Percentiles rank a stretch among this genome's conserved stretches.
Evolutionary conservation across 306 rosid species (phyloP).

Genomic region (Pterocarpus santalinus): DNA sequence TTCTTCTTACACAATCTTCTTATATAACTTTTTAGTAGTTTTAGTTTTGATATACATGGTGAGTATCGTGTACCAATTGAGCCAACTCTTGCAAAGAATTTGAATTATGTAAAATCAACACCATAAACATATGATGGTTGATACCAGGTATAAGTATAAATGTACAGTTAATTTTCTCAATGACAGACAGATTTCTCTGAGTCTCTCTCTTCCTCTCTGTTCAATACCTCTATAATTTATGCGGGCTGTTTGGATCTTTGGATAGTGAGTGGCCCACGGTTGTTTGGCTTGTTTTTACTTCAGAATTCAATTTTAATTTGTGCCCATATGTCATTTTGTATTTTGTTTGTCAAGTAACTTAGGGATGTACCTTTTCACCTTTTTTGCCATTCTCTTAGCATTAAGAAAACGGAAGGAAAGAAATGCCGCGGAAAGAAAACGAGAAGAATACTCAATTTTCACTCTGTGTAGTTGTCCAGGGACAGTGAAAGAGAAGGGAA

Average conservation of each 20-base stretch:
- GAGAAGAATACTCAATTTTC: too few relatives aligned
- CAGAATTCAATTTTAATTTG: neutral
- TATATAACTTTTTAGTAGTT: neutral
- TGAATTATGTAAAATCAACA: constrained; percentile 6
- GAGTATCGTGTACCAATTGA: neutral
- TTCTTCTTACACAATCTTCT: constrained; percentile 5
- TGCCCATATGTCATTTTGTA: neutral
- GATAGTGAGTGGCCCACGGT: neutral
- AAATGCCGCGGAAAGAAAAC: too few relatives aligned
- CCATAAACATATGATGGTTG: too few relatives aligned
- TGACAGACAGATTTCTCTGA: neutral
- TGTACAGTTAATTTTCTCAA: neutral
- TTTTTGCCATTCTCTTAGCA: neutral
- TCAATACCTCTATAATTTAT: neutral
- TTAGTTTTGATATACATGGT: neutral
- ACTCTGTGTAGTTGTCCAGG: too few relatives aligned
- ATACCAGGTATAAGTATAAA: neutral
- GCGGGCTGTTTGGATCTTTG: neutral
- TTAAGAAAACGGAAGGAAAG: too few relatives aligned
- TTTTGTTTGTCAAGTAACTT: neutral
- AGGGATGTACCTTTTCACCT: neutral
- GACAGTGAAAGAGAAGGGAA: too few relatives aligned
- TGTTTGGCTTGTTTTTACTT: neutral
- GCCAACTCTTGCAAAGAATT: neutral
- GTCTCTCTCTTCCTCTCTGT: neutral